Percentiles rank a stretch among this genome's conserved stretches.
These are phyloP conservation scores for Coemansia sp. DNA, from an alignment of 192 early-diverging fungal genomes.

Conservation along the genomic window DNA sequence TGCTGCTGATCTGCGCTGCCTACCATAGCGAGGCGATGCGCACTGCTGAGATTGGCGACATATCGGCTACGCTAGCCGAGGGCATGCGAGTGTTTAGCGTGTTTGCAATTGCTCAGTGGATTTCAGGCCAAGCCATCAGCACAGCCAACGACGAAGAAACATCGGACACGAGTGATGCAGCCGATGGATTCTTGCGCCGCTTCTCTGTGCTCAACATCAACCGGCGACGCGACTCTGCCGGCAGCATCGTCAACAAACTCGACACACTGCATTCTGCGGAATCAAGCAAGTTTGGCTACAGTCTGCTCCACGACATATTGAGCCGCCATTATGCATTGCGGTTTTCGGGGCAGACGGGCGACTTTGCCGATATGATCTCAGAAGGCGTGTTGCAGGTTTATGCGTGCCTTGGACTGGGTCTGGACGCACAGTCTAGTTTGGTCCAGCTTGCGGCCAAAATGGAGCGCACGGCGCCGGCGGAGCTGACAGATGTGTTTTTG, in stretches of 20 bases:
- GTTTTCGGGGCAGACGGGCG: conserved; percentile 26
- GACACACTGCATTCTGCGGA: background rate
- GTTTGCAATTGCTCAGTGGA: conserved; percentile 40
- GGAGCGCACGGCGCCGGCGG: conserved; percentile 29
- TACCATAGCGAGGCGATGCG: conserved; percentile 22
- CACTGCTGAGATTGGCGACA: background rate
- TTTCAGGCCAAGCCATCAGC: conserved; percentile 33
- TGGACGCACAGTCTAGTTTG: conserved; percentile 13
- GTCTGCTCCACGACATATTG: conserved; percentile 38
- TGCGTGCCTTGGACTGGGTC: conserved; percentile 15
- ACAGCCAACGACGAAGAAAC: conserved; percentile 10
- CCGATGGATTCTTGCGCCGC: conserved; percentile 43
- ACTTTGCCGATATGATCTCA: conserved; percentile 43
- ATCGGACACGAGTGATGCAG: conserved; percentile 9
- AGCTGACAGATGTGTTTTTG: conserved; percentile 33
- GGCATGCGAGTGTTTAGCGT: conserved; percentile 16
- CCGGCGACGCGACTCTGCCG: conserved; percentile 24
- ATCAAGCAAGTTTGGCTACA: conserved; percentile 32
- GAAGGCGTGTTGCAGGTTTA: conserved; percentile 45
- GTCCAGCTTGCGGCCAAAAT: conserved; percentile 41
- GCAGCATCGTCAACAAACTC: conserved; percentile 9
- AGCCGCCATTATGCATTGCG: conserved; percentile 22
- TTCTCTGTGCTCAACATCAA: conserved; percentile 54
- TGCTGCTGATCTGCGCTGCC: conserved; percentile 29
- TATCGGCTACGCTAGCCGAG: conserved; percentile 23